Evolutionary conservation across 2,329 filamentous ascomycete genomes (phyloP).

Genomic region (Nemania sp.): DNA sequence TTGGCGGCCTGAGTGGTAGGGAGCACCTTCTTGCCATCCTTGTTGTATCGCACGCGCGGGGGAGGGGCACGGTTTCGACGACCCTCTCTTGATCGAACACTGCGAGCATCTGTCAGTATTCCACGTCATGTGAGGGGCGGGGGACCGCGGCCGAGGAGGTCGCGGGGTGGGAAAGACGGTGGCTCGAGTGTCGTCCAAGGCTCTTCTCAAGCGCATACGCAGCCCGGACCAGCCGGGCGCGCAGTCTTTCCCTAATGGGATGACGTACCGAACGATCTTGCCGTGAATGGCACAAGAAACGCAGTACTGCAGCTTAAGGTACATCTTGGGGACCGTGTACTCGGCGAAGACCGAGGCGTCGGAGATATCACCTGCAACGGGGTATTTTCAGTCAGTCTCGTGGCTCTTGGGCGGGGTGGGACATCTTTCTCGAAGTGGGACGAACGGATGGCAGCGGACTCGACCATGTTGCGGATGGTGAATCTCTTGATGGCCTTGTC

Average conservation of each 20-base stretch:
- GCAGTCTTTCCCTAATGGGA: constrained; percentile 62
- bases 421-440: constrained; percentile 39
- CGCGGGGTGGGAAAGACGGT: constrained; percentile 32
- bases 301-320: constrained; percentile 99
- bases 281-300: constrained; percentile 99
- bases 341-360: constrained; percentile 99
- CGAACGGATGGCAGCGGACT: constrained; percentile 99
- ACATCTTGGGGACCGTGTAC: constrained; percentile 99
- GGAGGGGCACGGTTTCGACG: constrained; percentile 99
- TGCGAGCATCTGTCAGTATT: constrained; percentile 54
- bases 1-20: constrained; percentile 80
- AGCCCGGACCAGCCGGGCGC: constrained; percentile 35
- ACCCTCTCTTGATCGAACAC: constrained; percentile 94
- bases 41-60: constrained; percentile 98
- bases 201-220: constrained; percentile 56
- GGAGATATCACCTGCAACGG: constrained; percentile 92
- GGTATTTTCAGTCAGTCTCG: constrained; percentile 12
- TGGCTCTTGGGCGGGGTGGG: constrained; percentile 10
- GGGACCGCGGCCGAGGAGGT: constrained; percentile 31
- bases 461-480: constrained; percentile 99
- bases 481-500: constrained; percentile 99
- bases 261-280: constrained; percentile 99
- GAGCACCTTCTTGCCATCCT: constrained; percentile 99
- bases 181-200: constrained; percentile 57
- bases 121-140: constrained; percentile 28